Evolutionary conservation across 768 basidiomycete genomes (phyloP).

Genomic region (Leccinum obscurum): DNA sequence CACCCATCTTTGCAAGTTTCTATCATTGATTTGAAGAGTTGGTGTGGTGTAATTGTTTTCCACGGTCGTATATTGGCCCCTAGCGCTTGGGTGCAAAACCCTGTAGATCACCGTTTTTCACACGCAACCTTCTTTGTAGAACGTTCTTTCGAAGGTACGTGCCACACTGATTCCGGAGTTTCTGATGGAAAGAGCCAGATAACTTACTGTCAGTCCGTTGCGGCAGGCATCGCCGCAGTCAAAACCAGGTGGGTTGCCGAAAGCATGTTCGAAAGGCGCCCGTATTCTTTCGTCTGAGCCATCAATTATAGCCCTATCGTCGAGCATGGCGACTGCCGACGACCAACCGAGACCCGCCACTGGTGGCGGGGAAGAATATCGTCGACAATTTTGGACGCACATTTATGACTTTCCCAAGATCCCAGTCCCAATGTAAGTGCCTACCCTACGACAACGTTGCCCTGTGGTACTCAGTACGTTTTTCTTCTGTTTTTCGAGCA

Average conservation of each 20-base stretch:
- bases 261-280: background rate
- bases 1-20: too few relatives aligned
- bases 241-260: background rate
- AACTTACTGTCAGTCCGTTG: background rate
- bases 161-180: slow-evolving; percentile 4
- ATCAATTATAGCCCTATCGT: background rate
- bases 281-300: background rate
- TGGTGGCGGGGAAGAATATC: background rate
- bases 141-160: slow-evolving; percentile 13
- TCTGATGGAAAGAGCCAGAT: slow-evolving; percentile 18
- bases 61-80: too few relatives aligned
- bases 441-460: background rate
- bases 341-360: background rate
- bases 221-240: background rate
- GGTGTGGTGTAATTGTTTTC: too few relatives aligned
- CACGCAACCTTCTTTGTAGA: slow-evolving; percentile 15
- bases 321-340: slow-evolving; percentile 6
- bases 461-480: background rate
- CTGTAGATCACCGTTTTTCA: background rate
- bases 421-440: slow-evolving; percentile 25
- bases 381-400: background rate
- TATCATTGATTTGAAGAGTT: too few relatives aligned
- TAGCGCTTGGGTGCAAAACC: background rate
- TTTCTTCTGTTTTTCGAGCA: slow-evolving; percentile 2
- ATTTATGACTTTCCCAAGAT: slow-evolving; percentile 9